phyloP scores from a whole-genome alignment of 495 filamentous ascomycete species.

The Penicillium crystallinum region DNA sequence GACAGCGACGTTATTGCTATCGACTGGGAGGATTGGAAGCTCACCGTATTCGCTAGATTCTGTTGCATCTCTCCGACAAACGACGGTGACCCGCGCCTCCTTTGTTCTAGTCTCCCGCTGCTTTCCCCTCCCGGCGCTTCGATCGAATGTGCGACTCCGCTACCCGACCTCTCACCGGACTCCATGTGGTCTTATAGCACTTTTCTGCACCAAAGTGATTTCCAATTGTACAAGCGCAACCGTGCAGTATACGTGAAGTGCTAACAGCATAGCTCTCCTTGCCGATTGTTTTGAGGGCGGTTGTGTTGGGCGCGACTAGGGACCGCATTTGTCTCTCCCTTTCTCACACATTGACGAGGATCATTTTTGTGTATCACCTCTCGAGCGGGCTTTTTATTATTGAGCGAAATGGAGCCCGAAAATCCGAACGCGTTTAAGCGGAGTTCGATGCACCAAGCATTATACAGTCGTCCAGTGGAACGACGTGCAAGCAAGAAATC shows the following conservation, averaged over 20 bases:
- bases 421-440: conserved; percentile 40
- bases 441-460: conserved; percentile 40
- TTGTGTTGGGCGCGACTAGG: conserved; percentile 17
- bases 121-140: conserved; percentile 22
- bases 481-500: conserved; percentile 50
- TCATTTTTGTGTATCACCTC: conserved; percentile 18
- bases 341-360: conserved; percentile 19
- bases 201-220: conserved; percentile 31
- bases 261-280: conserved; percentile 8
- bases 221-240: conserved; percentile 34
- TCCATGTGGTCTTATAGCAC: conserved; percentile 46
- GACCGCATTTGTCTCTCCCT: conserved; percentile 1
- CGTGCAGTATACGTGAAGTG: conserved; percentile 28
- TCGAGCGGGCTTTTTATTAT: conserved; percentile 6
- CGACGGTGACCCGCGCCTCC: conserved; percentile 27
- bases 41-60: conserved; percentile 18
- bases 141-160: conserved; percentile 35
- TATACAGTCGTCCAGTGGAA: conserved; percentile 43
- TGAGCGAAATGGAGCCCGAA: conserved; percentile 41
- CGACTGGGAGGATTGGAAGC: conserved; percentile 12
- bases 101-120: conserved; percentile 22
- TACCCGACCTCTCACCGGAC: conserved; percentile 21
- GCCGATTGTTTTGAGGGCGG: conserved; percentile 16
- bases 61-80: conserved; percentile 21
- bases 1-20: conserved; percentile 15